Evolutionary conservation across 805 yeast genomes (phyloP).

Genomic region (Barnettozyma siamensis): DNA sequence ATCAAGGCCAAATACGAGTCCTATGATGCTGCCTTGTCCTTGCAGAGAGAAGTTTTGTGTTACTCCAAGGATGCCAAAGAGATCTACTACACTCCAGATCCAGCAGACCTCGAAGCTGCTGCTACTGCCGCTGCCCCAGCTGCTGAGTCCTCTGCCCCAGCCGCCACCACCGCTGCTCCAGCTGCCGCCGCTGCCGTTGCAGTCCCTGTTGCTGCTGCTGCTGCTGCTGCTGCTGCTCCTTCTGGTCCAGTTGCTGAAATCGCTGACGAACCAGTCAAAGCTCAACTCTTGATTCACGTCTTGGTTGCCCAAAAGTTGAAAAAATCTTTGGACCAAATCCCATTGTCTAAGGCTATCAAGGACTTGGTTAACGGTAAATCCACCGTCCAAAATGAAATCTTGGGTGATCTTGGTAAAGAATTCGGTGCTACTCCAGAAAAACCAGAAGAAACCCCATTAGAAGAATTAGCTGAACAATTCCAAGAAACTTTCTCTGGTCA

Average conservation of each 20-base stretch:
- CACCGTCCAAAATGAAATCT: constrained; percentile 95
- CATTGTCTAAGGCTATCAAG: constrained; percentile 89
- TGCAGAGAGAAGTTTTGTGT: constrained; percentile 88
- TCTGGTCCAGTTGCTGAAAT: constrained; percentile 78
- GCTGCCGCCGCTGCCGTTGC: constrained; percentile 54
- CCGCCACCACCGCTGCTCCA: constrained; percentile 45
- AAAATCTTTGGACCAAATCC: constrained; percentile 79
- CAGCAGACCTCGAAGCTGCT: constrained; percentile 38
- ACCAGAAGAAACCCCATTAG: constrained; percentile 96
- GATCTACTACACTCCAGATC: constrained; percentile 89
- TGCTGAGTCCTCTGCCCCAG: constrained; percentile 38
- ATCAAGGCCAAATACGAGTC: constrained; percentile 90
- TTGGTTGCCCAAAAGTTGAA: constrained; percentile 94
- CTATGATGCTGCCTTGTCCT: constrained; percentile 88
- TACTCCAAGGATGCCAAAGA: constrained; percentile 95
- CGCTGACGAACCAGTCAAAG: constrained; percentile 87
- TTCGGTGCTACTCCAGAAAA: constrained; percentile 98
- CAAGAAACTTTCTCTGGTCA: constrained; percentile 86
- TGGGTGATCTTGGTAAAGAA: constrained; percentile 98
- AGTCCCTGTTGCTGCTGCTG: constrained; percentile 54
- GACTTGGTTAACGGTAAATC: constrained; percentile 98
- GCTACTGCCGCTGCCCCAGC: constrained; percentile 25
- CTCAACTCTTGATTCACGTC: constrained; percentile 75
- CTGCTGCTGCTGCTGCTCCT: constrained; percentile 57
- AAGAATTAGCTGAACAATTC: constrained; percentile 91